phyloP scores from a whole-genome alignment of 2,329 filamentous ascomycete species.

The Sphaerulina musiva region DNA sequence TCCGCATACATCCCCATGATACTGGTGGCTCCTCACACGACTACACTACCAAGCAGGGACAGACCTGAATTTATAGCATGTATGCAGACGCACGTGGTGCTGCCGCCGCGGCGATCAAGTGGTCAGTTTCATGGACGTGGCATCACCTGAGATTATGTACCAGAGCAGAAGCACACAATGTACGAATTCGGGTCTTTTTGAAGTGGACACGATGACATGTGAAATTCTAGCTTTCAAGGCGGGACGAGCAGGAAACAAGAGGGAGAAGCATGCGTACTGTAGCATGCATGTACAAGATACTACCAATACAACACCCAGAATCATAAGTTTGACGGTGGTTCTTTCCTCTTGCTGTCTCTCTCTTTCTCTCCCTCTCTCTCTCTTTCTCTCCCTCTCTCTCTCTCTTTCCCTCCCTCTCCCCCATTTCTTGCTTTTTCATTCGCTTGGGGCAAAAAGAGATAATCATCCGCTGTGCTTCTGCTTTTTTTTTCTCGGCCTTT shows the following conservation, averaged over 20 bases:
- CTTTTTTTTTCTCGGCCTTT: no score
- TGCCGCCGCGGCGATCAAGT: no score
- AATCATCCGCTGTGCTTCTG: no score
- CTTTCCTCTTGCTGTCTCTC: neutral
- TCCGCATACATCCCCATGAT: no score
- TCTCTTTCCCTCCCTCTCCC: no score
- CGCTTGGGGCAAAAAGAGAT: neutral
- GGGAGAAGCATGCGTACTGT: neutral
- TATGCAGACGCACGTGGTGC: neutral
- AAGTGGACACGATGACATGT: neutral
- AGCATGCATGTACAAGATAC: neutral
- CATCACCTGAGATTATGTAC: neutral
- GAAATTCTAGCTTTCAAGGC: neutral
- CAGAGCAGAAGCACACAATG: neutral
- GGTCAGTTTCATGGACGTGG: no score
- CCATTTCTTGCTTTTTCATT: neutral
- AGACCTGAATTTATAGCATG: neutral
- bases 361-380: neutral
- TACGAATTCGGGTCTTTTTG: neutral
- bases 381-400: no score
- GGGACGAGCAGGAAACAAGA: neutral
- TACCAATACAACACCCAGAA: neutral
- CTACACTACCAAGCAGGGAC: neutral
- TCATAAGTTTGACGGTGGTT: neutral
- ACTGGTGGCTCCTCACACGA: no score